phyloP scores from a whole-genome alignment of 2,329 filamentous ascomycete genomes.

The Ophiocordyceps robertsii region DNA sequence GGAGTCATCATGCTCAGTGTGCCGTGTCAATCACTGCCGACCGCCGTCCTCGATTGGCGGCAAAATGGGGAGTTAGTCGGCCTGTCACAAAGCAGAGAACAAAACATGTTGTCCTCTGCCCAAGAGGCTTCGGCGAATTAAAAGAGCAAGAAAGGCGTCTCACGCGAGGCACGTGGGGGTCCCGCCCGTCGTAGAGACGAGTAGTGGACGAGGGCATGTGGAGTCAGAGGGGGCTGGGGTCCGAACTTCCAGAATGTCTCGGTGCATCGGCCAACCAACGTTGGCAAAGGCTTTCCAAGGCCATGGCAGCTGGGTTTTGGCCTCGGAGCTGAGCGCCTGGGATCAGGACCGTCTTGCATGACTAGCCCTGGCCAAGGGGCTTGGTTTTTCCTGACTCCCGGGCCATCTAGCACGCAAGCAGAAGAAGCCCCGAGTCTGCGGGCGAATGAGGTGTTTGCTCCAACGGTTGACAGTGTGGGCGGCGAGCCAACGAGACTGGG shows the following conservation, averaged over 20 bases:
- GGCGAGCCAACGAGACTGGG: too few relatives aligned
- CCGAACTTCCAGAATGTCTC: constrained; percentile 8
- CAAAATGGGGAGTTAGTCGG: not conserved
- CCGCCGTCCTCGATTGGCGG: not conserved
- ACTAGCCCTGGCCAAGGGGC: not conserved
- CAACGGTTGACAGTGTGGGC: too few relatives aligned
- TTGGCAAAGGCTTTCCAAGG: not conserved
- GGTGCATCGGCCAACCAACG: not conserved
- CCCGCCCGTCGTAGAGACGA: not conserved
- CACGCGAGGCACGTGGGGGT: not conserved
- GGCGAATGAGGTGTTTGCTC: not conserved
- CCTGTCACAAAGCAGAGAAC: not conserved
- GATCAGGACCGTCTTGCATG: not conserved
- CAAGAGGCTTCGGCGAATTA: not conserved
- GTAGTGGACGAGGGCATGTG: not conserved
- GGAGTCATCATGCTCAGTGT: too few relatives aligned
- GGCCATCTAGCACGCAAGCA: not conserved
- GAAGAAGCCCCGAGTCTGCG: not conserved
- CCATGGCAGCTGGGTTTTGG: not conserved
- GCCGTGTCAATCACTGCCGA: too few relatives aligned
- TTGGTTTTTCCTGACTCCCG: not conserved
- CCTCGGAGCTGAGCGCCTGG: not conserved
- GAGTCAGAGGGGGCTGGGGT: constrained; percentile 1
- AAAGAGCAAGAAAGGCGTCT: not conserved
- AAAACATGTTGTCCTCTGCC: not conserved